Evolutionary conservation across 1,139 yeast species (phyloP), one percentile per base, ranked within the genome.

Genomic region (Blastobotrys elegans): DNA sequence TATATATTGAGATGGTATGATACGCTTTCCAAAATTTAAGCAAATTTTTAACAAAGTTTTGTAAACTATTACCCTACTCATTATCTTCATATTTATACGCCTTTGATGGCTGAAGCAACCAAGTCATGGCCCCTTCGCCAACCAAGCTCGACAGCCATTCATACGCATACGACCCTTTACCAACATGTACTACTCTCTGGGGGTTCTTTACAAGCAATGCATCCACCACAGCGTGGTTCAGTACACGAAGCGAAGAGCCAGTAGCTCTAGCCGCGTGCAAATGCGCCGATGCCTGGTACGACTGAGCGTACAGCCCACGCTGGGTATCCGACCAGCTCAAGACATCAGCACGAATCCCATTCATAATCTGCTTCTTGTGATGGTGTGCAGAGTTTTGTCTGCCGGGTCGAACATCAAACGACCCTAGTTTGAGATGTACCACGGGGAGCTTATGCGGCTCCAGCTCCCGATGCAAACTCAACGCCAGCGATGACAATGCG

Each of bases 291-390:
- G 67, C 64, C 41, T 58, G 58, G 53, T 64, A 65, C 24, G 60
- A 55, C 29, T 58, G 56, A 2, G 70, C 70, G 48, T 71, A 70
- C n/a, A 69, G 52, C 5, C 55, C 53, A 6, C 72, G 61, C 35
- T 67, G 55, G 22, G 56, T 55, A 26, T 68, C 72, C 2, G 73
- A 65, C 74, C 74, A 70, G 6, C 67, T 54, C 17, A 69, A 53
- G 26, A 70, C 60, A 49, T 71, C 73, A 3, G 71, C 70, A 5
- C 70, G 67, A 40, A 66, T 63, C 5, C 59, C 58, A 38, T 58
- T 62, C 40, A 53, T 56, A 43, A 66, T 57, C 49, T 58, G 66
- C 18, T 62, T 58, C 46, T 58, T 62, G 26, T 56, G 54, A n/a
- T 50, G 49, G 24, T 10, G 45, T 21, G 38, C 49, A 20, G 37